These are phyloP conservation scores for Inga leiocalycina DNA, from an alignment of 306 rosid genomes.

Conservation along the genomic window DNA sequence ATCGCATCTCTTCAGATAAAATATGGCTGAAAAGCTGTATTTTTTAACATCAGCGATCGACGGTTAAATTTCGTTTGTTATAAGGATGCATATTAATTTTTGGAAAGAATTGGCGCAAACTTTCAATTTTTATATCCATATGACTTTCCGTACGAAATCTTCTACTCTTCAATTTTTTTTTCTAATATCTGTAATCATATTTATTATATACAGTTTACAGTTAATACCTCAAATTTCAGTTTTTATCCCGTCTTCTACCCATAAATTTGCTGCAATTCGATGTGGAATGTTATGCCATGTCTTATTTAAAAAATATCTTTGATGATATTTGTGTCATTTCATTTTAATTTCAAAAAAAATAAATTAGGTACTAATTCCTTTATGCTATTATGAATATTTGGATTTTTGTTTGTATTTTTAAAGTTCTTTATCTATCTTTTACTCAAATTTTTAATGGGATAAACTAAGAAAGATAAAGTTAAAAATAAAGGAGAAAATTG, in stretches of 20 bases:
- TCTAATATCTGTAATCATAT: neutral
- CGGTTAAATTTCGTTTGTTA: neutral
- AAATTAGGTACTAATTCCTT: too few relatives aligned
- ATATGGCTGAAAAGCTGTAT: neutral
- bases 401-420: too few relatives aligned
- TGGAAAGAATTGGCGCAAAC: neutral
- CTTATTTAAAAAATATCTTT: neutral
- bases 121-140: neutral
- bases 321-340: too few relatives aligned
- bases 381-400: too few relatives aligned
- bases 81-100: neutral
- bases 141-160: neutral
- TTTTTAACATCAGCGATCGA: neutral
- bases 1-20: neutral
- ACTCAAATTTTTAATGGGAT: too few relatives aligned
- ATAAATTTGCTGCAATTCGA: conserved; percentile 10
- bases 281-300: neutral
- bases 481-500: too few relatives aligned
- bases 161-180: neutral
- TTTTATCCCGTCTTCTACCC: neutral
- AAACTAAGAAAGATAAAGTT: too few relatives aligned
- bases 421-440: too few relatives aligned
- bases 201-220: neutral
- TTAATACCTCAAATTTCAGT: neutral
- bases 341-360: too few relatives aligned